Percentiles rank a stretch among this genome's conserved stretches.
Conservation (phyloP, 2,329 filamentous ascomycete species). For the Apiospora marii region DNA sequence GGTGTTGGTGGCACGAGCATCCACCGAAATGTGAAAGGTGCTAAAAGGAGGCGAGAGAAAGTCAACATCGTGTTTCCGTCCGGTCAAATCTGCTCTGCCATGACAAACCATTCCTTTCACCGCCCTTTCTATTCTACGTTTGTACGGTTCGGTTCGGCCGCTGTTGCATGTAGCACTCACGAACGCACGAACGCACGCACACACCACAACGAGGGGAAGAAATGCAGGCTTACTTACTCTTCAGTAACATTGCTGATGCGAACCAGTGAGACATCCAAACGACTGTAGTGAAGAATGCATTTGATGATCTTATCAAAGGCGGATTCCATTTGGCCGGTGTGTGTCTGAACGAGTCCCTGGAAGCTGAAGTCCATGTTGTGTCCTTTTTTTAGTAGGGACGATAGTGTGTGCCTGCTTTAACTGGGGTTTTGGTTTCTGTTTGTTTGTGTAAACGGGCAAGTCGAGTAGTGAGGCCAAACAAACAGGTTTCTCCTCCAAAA, state of each 20-base stretch:
- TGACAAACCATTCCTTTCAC: background rate
- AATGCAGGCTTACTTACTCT: conserved; percentile 35
- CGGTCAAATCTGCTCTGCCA: background rate
- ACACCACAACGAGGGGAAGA: background rate
- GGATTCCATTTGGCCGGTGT: conserved; percentile 16
- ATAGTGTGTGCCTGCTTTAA: background rate
- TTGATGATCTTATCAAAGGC: conserved; percentile 29
- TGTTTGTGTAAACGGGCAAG: background rate
- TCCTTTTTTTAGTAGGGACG: background rate
- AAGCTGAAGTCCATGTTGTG: conserved; percentile 36
- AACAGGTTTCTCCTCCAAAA: conserved; percentile 3
- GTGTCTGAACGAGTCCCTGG: conserved; percentile 24
- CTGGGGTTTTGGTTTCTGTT: background rate
- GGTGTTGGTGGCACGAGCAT: conserved; percentile 35
- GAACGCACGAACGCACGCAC: too few relatives aligned
- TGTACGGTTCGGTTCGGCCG: background rate
- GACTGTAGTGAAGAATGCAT: conserved; percentile 34
- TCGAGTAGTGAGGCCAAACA: background rate
- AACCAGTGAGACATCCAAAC: conserved; percentile 34
- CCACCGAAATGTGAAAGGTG: conserved; percentile 37
- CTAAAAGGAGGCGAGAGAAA: conserved; percentile 26
- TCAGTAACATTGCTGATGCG: conserved; percentile 40
- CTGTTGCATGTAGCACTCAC: background rate
- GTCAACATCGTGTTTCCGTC: background rate
- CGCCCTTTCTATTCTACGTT: conserved; percentile 9